Percentiles rank a stretch among this genome's conserved stretches.
These are phyloP conservation scores for Tricholoma furcatifolium DNA, from an alignment of 768 basidiomycete species.

Conservation along the genomic window DNA sequence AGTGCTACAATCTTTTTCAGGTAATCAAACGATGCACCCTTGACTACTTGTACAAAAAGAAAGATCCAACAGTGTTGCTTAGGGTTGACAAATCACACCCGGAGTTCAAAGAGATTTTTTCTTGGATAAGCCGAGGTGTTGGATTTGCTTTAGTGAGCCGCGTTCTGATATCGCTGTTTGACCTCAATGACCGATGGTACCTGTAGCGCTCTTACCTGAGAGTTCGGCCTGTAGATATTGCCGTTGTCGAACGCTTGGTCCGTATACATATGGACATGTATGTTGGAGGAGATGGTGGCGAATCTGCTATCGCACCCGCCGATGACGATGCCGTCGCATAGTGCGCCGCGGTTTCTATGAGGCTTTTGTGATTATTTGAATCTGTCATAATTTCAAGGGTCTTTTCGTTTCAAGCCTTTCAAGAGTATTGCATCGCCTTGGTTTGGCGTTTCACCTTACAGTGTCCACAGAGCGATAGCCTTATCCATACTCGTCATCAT, in stretches of 20 bases:
- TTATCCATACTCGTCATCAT: no score
- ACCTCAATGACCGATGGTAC: constrained; percentile 4
- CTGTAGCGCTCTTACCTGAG: constrained; percentile 44
- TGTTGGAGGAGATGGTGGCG: constrained; percentile 27
- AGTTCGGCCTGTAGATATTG: constrained; percentile 31
- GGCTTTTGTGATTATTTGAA: neutral
- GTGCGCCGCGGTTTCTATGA: constrained; percentile 4
- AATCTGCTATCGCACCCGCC: neutral
- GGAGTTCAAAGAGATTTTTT: constrained; percentile 52
- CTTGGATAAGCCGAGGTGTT: constrained; percentile 45
- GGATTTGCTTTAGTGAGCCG: constrained; percentile 46
- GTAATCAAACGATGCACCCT: constrained; percentile 43
- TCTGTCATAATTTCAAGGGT: no score
- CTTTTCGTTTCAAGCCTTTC: no score
- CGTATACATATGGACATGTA: constrained; percentile 48
- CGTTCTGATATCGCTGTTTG: neutral
- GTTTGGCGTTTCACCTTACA: no score
- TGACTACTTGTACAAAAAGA: constrained; percentile 36
- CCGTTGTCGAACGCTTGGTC: constrained; percentile 37
- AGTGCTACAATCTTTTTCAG: constrained; percentile 24
- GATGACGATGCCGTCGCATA: neutral
- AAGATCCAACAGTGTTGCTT: constrained; percentile 31
- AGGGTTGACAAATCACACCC: constrained; percentile 43
- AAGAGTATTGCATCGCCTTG: no score
- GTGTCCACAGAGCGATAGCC: no score